Evolutionary conservation across 306 rosid genomes (phyloP), one percentile per base, ranked within the genome.

Genomic region (Hippophae gyantsensis): DNA sequence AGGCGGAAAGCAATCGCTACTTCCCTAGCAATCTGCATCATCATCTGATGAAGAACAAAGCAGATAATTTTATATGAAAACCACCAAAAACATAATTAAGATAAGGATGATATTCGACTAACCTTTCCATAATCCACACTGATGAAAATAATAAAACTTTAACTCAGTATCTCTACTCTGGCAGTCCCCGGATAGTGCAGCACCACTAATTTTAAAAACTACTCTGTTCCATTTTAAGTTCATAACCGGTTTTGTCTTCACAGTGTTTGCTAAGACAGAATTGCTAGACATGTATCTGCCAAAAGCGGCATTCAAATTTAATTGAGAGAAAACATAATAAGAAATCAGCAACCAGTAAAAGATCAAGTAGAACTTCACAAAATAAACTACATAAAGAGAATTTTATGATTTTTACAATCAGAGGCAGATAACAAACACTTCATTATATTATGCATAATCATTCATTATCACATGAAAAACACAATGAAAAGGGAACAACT

Each of bases 1-100:
- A 69, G 68, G 50, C 56, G 69, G 62, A 72, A 70, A 45, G 75
- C 79, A 60, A 69, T 63, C 57, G 76, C 71, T 56, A 78, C 76
- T 70, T 78, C 83, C 71, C 65, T 53, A 70, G 83, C 79, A 70
- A 78, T 61, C 71, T 73, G 83, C 77, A 63, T 73, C 5, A 79
- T 74, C 61, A 78, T 72, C 83, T 78, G 70, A 74, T 55, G 71
- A 62, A 62, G 65, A 69, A 59, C 72, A 66, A 61, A 78, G 79
- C 74, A 78, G 60, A 42, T 63, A 64, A 70, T 69, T 18, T 58
- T 51, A 66, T 2, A 45, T 44, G 12, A 60, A 53, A 47, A 6
- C 32, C 8, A 60, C 13, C 53, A 26, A 46, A 46, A 7, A 45
- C 6, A 43, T 43, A 43, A n/a, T 48, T 48, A 12, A 10, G 13